Evolutionary conservation across 106 monocot species (phyloP).

Genomic region (Hemerocallis citrina): DNA sequence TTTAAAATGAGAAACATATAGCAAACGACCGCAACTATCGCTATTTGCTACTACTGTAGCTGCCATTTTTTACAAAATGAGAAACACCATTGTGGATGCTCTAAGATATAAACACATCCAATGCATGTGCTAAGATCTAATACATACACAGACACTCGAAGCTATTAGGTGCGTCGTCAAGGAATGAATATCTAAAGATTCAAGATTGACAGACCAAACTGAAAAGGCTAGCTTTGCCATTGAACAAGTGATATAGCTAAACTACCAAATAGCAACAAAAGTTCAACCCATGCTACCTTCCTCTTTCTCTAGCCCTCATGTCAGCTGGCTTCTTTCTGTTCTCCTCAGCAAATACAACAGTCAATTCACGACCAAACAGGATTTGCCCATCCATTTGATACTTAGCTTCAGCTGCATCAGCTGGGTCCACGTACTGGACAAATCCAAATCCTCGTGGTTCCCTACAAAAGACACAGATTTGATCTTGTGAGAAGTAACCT

Average conservation of each 20-base stretch:
- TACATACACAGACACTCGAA: too few species aligned
- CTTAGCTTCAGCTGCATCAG: constrained; percentile 89
- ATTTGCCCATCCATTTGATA: constrained; percentile 94
- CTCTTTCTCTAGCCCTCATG: constrained; percentile 79
- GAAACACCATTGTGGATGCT: too few species aligned
- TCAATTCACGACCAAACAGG: constrained; percentile 72
- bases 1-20: too few species aligned
- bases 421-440: constrained; percentile 76
- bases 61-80: too few species aligned
- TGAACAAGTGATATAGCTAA: not conserved
- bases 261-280: not conserved
- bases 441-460: constrained; percentile 96
- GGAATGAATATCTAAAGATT: not conserved
- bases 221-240: not conserved
- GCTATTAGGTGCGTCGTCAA: not conserved
- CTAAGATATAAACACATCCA: too few species aligned
- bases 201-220: not conserved
- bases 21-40: too few species aligned
- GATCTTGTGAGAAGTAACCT: too few species aligned
- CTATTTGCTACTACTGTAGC: too few species aligned
- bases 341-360: constrained; percentile 92
- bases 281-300: constrained; percentile 32
- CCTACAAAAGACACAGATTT: constrained; percentile 23
- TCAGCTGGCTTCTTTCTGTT: constrained; percentile 81
- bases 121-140: too few species aligned